phyloP scores from a whole-genome alignment of 257 asterid species.

The Marsdenia floribunda region DNA sequence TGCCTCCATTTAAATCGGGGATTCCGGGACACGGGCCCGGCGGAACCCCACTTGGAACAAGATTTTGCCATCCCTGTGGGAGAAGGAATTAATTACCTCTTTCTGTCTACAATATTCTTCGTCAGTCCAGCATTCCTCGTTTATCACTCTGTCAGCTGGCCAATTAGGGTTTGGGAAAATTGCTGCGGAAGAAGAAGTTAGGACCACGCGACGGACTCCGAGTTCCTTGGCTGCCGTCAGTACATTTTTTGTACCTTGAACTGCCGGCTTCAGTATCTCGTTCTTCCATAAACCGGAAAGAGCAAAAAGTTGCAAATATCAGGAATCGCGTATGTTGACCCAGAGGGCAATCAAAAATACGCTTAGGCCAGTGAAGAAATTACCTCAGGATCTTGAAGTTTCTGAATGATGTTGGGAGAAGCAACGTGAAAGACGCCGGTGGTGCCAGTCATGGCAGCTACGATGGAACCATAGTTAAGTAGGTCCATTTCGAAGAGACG shows the following conservation, averaged over 20 bases:
- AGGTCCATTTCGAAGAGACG: conserved; percentile 64
- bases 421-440: conserved; percentile 75
- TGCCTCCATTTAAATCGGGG: too few species aligned
- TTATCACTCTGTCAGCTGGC: conserved; percentile 57
- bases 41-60: background rate
- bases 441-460: conserved; percentile 49
- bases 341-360: background rate
- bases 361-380: background rate
- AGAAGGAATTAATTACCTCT: conserved; percentile 38
- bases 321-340: background rate
- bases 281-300: conserved; percentile 27
- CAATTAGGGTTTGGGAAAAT: conserved; percentile 60
- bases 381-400: conserved; percentile 70
- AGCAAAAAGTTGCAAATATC: background rate
- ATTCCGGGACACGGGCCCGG: too few species aligned
- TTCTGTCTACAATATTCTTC: conserved; percentile 70
- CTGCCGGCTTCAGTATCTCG: conserved; percentile 74
- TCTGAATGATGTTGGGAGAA: conserved; percentile 57
- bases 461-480: conserved; percentile 60
- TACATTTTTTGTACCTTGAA: conserved; percentile 75
- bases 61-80: background rate
- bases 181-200: conserved; percentile 73
- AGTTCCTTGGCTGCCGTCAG: conserved; percentile 82
- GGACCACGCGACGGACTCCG: conserved; percentile 83
- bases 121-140: conserved; percentile 90